Conservation (phyloP, 768 basidiomycete species). For the Tylopilus rubrobrunneus region DNA sequence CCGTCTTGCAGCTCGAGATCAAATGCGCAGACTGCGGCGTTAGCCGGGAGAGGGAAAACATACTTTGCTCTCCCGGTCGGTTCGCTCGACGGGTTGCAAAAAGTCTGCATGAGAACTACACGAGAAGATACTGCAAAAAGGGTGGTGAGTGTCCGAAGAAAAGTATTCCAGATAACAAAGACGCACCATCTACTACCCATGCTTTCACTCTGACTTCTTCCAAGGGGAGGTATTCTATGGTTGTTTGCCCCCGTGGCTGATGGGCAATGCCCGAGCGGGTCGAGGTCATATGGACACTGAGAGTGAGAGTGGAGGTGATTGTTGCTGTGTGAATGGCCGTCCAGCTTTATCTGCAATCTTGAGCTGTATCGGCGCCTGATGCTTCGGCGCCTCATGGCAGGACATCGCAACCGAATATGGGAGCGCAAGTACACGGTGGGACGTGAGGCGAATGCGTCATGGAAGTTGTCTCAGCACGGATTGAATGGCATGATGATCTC, state of each 20-base stretch:
- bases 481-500: neutral
- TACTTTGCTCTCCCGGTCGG: constrained; percentile 48
- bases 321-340: constrained; percentile 4
- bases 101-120: constrained; percentile 39
- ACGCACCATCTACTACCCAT: constrained; percentile 42
- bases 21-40: constrained; percentile 53
- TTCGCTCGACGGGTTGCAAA: constrained; percentile 34
- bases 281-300: constrained; percentile 13
- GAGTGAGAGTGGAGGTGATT: neutral
- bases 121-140: constrained; percentile 38
- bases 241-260: constrained; percentile 20
- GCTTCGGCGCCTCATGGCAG: neutral
- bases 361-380: constrained; percentile 4
- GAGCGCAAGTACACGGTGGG: neutral
- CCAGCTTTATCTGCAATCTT: constrained; percentile 12
- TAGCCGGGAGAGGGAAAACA: constrained; percentile 55
- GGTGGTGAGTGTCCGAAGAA: neutral
- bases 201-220: constrained; percentile 40
- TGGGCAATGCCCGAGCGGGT: constrained; percentile 30
- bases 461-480: neutral
- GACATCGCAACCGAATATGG: constrained; percentile 2
- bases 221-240: constrained; percentile 35
- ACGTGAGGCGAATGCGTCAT: neutral
- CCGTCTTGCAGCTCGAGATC: constrained; percentile 44
- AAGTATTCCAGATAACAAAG: constrained; percentile 1